Base-by-base conservation (phyloP, 306 rosid species). In the Ormosia emarginata region DNA sequence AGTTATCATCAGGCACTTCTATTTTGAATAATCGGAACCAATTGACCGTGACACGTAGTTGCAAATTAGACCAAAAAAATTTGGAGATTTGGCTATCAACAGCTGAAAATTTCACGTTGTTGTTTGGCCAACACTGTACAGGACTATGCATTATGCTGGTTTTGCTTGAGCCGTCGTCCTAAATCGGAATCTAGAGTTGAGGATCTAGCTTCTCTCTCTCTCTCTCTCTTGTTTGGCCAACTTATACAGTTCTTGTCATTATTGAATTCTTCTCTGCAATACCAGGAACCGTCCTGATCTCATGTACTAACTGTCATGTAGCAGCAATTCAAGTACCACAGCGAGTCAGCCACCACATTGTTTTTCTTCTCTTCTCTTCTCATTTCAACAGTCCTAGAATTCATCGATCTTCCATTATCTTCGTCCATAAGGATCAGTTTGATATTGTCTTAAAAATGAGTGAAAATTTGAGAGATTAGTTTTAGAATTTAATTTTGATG, bases 251-350 rank as follows among this genome's bases (percentile, higher is more conserved):
- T 39, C 0, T 56, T n/a, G 47, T 74, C 67, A 3, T 29, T 11
- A 18, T 33, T 64, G 67, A 71, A 18, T 67, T 29, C 8, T 61
- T 75, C 44, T 69, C 67, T 75, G 50, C 80, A 74, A 87, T 91
- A 94, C 91, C 94, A 40, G 94, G 94, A 87, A 90, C 85, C 67
- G 88, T 93, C 80, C 29, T 71, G 58, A 81, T 88, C 82, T 86
- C 92, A 82, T 90, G 93, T 87, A 80, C 64, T 30, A 39, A 50
- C 67, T 14, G 8, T 77, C 65, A 43, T 39, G 58, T 67, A 37
- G 67, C 68, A 75, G 66, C 37, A 55, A 17, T 74, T 71, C 53
- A 52, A 79, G 53, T 34, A 34, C 79, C 49, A 32, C 1, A 50
- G 71, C 67, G 55, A 39, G 41, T 32, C 2, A 63, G 57, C 18